A percentile compares a stretch with the other conserved stretches of the same genome.
phyloP scores from a whole-genome alignment of 2,329 filamentous ascomycete genomes.

The Alternaria ventricosa region DNA sequence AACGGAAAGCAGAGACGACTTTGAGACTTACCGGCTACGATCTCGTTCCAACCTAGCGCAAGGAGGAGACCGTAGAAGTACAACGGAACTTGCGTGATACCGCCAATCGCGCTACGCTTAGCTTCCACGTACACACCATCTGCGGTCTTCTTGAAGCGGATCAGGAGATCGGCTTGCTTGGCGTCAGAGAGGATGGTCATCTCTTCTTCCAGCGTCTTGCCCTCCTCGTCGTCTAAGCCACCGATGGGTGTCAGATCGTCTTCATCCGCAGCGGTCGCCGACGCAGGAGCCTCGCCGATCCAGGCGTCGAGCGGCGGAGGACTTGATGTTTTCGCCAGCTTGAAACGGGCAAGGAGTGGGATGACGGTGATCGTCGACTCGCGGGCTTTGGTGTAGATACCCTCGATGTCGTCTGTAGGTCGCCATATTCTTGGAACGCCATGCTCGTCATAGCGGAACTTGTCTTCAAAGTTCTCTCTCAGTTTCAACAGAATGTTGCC shows the following conservation, averaged over 20 bases:
- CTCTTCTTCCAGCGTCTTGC: slow-evolving; percentile 93
- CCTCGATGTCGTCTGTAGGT: slow-evolving; percentile 95
- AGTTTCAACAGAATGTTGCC: slow-evolving; percentile 95
- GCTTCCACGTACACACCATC: slow-evolving; percentile 98
- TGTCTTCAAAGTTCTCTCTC: slow-evolving; percentile 98
- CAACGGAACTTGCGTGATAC: slow-evolving; percentile 88
- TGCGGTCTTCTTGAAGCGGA: slow-evolving; percentile 97
- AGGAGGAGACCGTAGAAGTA: slow-evolving; percentile 93
- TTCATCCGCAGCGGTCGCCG: slow-evolving; percentile 81
- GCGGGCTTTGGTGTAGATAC: slow-evolving; percentile 87
- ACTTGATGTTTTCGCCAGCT: slow-evolving; percentile 73
- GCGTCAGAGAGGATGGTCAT: slow-evolving; percentile 91
- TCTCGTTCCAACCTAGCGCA: slow-evolving; percentile 98
- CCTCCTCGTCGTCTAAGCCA: slow-evolving; percentile 92
- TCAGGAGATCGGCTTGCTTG: slow-evolving; percentile 88
- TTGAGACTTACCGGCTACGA: slow-evolving; percentile 78
- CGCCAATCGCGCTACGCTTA: slow-evolving; percentile 94
- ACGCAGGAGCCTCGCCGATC: slow-evolving; percentile 78
- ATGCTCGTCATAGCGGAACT: slow-evolving; percentile 95
- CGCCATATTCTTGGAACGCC: slow-evolving; percentile 97
- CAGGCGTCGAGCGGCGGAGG: slow-evolving; percentile 84
- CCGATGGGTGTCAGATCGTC: slow-evolving; percentile 89
- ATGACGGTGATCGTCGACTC: slow-evolving; percentile 93
- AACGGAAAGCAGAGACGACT: not conserved
- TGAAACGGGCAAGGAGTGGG: slow-evolving; percentile 85